Evolutionary conservation across 352 stramenopile species (phyloP).

Genomic region (Pythium periplocum): DNA sequence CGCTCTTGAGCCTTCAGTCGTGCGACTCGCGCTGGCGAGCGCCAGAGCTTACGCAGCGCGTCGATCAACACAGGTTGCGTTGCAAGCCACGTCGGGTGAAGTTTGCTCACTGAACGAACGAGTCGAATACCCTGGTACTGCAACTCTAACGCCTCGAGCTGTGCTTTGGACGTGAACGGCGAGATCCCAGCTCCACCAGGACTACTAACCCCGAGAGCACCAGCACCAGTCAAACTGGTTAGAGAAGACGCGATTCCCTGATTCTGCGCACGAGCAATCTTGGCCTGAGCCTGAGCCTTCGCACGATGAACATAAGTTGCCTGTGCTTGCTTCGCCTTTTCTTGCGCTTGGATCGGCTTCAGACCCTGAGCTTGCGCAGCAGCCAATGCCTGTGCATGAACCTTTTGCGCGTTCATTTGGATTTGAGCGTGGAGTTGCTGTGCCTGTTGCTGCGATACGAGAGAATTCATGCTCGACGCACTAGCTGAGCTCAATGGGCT

Average conservation of each 20-base stretch:
- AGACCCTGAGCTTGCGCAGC: constrained; percentile 80
- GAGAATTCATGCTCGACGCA: constrained; percentile 37
- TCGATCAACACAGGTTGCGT: constrained; percentile 87
- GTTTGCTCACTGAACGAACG: constrained; percentile 87
- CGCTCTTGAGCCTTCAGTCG: constrained; percentile 65
- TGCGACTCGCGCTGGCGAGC: constrained; percentile 74
- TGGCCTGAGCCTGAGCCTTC: constrained; percentile 83
- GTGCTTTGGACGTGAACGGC: constrained; percentile 67
- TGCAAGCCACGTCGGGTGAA: constrained; percentile 88
- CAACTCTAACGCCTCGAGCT: constrained; percentile 90
- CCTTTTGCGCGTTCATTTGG: constrained; percentile 87
- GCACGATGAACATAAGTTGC: constrained; percentile 83
- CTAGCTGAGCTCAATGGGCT: constrained; percentile 27
- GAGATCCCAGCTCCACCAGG: background rate
- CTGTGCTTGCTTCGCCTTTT: constrained; percentile 88
- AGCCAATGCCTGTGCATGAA: constrained; percentile 83
- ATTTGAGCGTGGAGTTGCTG: constrained; percentile 86
- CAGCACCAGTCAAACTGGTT: constrained; percentile 14
- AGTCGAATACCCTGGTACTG: constrained; percentile 93
- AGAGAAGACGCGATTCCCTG: constrained; percentile 34
- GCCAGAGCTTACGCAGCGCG: constrained; percentile 94
- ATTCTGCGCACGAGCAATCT: constrained; percentile 73
- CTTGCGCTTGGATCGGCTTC: constrained; percentile 82
- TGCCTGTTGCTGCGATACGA: constrained; percentile 54
- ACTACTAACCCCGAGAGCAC: background rate